Percentiles rank a stretch among this genome's conserved stretches.
Conservation (phyloP, 192 early-diverging fungal genomes). For the Podila epigama region DNA sequence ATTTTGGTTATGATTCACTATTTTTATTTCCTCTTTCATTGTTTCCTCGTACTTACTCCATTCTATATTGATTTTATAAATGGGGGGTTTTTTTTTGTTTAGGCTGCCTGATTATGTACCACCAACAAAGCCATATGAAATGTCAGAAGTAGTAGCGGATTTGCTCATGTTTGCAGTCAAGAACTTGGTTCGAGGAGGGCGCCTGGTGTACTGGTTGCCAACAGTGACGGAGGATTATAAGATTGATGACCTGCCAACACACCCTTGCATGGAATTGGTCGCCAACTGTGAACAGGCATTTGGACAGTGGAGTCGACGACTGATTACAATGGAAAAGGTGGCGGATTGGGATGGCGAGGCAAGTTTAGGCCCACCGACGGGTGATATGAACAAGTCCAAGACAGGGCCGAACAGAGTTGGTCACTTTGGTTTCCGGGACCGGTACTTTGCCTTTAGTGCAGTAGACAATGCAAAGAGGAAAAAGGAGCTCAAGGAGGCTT, state of each 20-base stretch:
- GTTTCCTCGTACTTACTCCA: too few species aligned
- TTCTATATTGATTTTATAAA: too few species aligned
- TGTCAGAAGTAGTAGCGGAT: slow-evolving; percentile 88
- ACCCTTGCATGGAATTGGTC: slow-evolving; percentile 81
- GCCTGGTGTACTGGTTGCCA: slow-evolving; percentile 97
- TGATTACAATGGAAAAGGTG: slow-evolving; percentile 96
- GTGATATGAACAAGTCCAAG: slow-evolving; percentile 47
- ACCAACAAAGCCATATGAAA: slow-evolving; percentile 94
- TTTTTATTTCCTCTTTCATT: background rate
- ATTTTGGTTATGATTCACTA: background rate
- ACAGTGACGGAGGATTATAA: slow-evolving; percentile 87
- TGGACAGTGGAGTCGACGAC: slow-evolving; percentile 88
- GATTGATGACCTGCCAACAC: slow-evolving; percentile 81
- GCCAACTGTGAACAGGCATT: slow-evolving; percentile 96
- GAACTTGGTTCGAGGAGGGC: slow-evolving; percentile 78
- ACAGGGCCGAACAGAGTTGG: slow-evolving; percentile 20
- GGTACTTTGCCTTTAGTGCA: slow-evolving; percentile 35
- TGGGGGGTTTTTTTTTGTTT: slow-evolving; percentile 8
- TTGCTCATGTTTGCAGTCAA: slow-evolving; percentile 84
- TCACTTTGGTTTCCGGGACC: slow-evolving; percentile 42
- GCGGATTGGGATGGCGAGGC: slow-evolving; percentile 42
- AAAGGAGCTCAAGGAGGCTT: slow-evolving; percentile 47
- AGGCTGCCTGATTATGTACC: slow-evolving; percentile 78
- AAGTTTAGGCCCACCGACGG: slow-evolving; percentile 18
- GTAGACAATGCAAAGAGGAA: slow-evolving; percentile 48